Conservation (phyloP, 176 grass and related monocot species). For the Tillandsia fasciculata region DNA sequence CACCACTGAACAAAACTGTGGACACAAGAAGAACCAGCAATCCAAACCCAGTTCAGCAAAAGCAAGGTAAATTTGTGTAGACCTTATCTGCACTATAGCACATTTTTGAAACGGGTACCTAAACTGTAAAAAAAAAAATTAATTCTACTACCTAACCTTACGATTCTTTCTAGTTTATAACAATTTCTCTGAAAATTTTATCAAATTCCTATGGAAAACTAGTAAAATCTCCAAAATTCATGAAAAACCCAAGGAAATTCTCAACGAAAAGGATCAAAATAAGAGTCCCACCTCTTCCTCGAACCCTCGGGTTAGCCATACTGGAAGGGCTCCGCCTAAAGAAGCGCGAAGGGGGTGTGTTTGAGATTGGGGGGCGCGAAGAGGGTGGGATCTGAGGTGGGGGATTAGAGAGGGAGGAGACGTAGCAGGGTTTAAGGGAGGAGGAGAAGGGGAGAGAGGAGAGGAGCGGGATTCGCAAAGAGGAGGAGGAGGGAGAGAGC, state of each 20-base stretch:
- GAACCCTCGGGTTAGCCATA: slow-evolving; percentile 6
- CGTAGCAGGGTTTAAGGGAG: neutral
- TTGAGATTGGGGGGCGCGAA: neutral
- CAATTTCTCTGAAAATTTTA: neutral
- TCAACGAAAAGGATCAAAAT: neutral
- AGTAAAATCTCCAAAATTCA: neutral
- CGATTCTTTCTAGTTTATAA: too few species aligned
- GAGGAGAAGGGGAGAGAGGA: neutral
- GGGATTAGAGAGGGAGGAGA: neutral
- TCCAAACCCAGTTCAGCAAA: neutral
- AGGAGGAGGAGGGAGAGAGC: slow-evolving; percentile 9
- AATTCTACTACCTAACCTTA: neutral
- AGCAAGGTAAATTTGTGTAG: neutral
- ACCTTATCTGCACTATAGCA: neutral
- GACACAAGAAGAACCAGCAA: neutral
- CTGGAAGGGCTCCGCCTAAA: slow-evolving; percentile 3
- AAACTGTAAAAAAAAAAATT: neutral
- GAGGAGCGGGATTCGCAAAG: slow-evolving; percentile 3
- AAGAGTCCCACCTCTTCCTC: slow-evolving; percentile 1
- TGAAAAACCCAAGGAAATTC: neutral
- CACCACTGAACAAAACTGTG: slow-evolving; percentile 50
- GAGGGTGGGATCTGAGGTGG: neutral
- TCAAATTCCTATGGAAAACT: neutral
- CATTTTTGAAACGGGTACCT: neutral
- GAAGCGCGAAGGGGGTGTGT: neutral